Percentiles rank a stretch among this genome's conserved stretches.
Conservation (phyloP, 495 filamentous ascomycete species). For the Penicillium goetzii region DNA sequence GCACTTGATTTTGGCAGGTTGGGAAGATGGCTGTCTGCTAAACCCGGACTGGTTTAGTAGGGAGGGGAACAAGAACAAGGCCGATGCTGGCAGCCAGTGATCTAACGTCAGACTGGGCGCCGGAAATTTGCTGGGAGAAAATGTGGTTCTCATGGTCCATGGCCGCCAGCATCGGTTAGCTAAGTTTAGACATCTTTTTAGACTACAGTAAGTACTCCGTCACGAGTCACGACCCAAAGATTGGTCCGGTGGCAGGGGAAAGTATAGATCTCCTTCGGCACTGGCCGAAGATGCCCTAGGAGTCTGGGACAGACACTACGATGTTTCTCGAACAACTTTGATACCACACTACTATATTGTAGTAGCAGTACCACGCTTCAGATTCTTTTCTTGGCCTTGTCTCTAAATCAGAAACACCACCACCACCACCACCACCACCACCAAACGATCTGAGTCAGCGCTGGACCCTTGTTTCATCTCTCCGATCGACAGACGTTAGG, state of each 20-base stretch:
- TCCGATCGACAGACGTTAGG: constrained; percentile 25
- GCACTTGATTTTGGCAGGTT: constrained; percentile 24
- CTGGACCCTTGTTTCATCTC: constrained; percentile 32
- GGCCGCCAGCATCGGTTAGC: background rate
- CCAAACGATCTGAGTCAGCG: constrained; percentile 31
- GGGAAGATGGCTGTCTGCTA: constrained; percentile 18
- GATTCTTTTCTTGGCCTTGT: background rate
- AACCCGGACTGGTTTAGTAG: constrained; percentile 22
- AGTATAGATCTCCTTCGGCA: background rate
- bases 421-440: no score
- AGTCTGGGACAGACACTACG: background rate
- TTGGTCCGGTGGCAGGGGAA: background rate
- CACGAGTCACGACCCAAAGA: background rate
- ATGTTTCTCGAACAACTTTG: constrained; percentile 12
- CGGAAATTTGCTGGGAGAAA: background rate
- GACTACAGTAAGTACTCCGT: no score
- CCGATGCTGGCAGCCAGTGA: background rate
- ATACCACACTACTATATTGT: background rate
- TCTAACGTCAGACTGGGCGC: constrained; percentile 5
- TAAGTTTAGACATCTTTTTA: no score
- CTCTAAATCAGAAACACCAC: background rate
- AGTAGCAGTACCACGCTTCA: background rate
- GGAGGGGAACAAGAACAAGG: constrained; percentile 9
- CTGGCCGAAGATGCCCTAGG: background rate
- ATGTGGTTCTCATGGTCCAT: background rate